phyloP scores from a whole-genome alignment of 2,329 filamentous ascomycete genomes.

The Aspergillus ruber region DNA sequence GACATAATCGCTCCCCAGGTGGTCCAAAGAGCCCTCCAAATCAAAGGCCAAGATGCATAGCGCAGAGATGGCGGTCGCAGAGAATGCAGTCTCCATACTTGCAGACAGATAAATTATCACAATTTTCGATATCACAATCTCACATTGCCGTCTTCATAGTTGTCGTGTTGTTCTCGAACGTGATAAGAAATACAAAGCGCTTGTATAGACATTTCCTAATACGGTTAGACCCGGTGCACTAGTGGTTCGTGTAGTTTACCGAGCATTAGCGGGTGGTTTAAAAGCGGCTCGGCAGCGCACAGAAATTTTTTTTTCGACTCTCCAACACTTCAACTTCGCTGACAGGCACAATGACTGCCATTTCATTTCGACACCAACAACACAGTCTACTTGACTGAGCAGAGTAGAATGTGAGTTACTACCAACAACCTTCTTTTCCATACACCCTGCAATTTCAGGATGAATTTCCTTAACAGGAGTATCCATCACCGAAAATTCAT shows the following conservation, averaged over 20 bases:
- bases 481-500: slow-evolving; percentile 54
- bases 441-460: slow-evolving; percentile 17
- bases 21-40: slow-evolving; percentile 30
- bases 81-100: too few relatives aligned
- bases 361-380: neutral
- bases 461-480: slow-evolving; percentile 45
- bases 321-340: slow-evolving; percentile 10
- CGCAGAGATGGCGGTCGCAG: too few relatives aligned
- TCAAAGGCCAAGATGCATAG: too few relatives aligned
- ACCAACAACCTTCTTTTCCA: neutral
- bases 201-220: neutral
- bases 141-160: too few relatives aligned
- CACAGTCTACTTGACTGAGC: neutral
- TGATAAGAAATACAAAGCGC: slow-evolving; percentile 18
- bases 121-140: too few relatives aligned
- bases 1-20: slow-evolving; percentile 20
- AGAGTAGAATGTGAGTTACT: slow-evolving; percentile 1
- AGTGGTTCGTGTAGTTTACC: neutral
- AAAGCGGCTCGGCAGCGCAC: slow-evolving; percentile 8
- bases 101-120: too few relatives aligned
- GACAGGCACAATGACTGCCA: neutral
- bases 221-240: neutral
- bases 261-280: neutral
- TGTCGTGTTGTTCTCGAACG: too few relatives aligned
- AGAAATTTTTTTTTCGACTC: slow-evolving; percentile 15